Percentiles rank a stretch among this genome's conserved stretches.
phyloP scores from a whole-genome alignment of 108 stramenopile genomes.

The Fistulifera solaris region DNA sequence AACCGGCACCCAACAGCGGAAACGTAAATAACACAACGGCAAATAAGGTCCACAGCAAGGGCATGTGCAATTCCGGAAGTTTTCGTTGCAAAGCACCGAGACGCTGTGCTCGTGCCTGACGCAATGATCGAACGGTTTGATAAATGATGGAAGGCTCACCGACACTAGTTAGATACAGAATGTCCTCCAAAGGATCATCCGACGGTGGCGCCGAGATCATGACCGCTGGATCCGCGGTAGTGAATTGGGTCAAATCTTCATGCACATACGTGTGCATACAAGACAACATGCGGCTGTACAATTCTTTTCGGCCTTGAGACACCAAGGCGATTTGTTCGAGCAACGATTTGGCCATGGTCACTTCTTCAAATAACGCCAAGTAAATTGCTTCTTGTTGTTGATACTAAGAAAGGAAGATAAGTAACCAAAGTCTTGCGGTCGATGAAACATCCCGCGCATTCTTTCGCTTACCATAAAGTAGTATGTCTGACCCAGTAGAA shows the following conservation, averaged over 20 bases:
- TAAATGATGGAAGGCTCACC: slow-evolving; percentile 80
- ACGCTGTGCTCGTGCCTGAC: slow-evolving; percentile 73
- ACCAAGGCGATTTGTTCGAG: slow-evolving; percentile 82
- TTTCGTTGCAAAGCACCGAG: slow-evolving; percentile 75
- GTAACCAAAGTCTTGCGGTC: neutral
- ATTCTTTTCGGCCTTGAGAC: slow-evolving; percentile 57
- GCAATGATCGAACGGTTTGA: slow-evolving; percentile 71
- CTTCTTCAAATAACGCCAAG: slow-evolving; percentile 75
- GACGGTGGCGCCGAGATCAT: slow-evolving; percentile 59
- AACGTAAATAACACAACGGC: slow-evolving; percentile 64
- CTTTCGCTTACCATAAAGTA: slow-evolving; percentile 54
- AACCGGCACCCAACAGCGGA: slow-evolving; percentile 76
- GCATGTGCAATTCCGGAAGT: slow-evolving; percentile 63
- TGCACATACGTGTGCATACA: slow-evolving; percentile 61
- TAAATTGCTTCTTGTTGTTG: slow-evolving; percentile 58
- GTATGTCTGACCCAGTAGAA: slow-evolving; percentile 81
- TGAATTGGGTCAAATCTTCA: slow-evolving; percentile 59
- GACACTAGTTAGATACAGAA: slow-evolving; percentile 85
- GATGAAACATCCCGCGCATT: neutral
- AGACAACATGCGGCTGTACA: slow-evolving; percentile 54
- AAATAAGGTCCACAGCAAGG: slow-evolving; percentile 68
- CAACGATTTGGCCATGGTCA: slow-evolving; percentile 72
- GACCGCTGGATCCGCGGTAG: slow-evolving; percentile 51
- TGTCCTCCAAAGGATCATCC: slow-evolving; percentile 82
- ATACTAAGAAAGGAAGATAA: neutral